These are phyloP conservation scores for Gaertneriomyces semiglobifer DNA, from an alignment of 192 early-diverging fungal species.

Conservation along the genomic window DNA sequence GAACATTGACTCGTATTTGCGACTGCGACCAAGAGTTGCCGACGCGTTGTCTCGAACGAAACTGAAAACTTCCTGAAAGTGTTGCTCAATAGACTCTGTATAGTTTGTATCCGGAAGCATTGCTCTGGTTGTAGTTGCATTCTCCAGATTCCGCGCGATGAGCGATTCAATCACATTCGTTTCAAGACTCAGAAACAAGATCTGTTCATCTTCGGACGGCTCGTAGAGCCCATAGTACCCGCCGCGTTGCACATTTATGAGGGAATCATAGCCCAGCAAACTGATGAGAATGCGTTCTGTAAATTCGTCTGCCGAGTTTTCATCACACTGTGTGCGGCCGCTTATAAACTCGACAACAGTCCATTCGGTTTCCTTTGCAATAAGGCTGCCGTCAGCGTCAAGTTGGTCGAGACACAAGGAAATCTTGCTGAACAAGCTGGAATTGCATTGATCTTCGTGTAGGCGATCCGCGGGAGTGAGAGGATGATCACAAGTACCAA, in stretches of 20 bases:
- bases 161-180: constrained; percentile 2
- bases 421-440: constrained; percentile 15
- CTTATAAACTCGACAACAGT: constrained; percentile 14
- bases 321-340: background rate
- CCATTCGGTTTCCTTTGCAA: constrained; percentile 1
- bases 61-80: constrained; percentile 5
- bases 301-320: constrained; percentile 6
- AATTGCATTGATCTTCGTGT: constrained; percentile 2
- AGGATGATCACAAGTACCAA: constrained; percentile 14
- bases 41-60: background rate
- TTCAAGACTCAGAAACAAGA: background rate
- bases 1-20: background rate
- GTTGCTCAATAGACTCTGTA: constrained; percentile 3
- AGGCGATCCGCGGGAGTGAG: constrained; percentile 1
- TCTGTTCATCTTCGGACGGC: constrained; percentile 2
- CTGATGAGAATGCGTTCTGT: constrained; percentile 18
- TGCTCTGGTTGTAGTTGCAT: background rate
- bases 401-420: constrained; percentile 3
- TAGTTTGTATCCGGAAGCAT: background rate
- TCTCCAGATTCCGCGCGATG: background rate
- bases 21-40: constrained; percentile 1
- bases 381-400: background rate
- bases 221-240: constrained; percentile 17
- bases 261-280: constrained; percentile 13
- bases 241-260: constrained; percentile 24